Base-by-base conservation (phyloP, 192 early-diverging fungal genomes). In the Entophlyctis luteolus region DNA sequence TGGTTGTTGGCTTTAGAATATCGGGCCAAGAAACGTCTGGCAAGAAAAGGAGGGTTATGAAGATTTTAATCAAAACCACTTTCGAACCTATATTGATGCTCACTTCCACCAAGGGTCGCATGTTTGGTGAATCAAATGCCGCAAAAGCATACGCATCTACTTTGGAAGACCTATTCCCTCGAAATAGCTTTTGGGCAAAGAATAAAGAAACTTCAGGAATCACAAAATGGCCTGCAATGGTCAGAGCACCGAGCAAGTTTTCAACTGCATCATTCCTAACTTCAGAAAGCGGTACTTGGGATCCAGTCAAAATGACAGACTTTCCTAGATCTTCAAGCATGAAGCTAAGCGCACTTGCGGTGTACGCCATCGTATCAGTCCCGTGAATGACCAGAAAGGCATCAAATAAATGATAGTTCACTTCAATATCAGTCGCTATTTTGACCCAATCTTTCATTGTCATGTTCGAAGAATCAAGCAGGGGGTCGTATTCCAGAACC, bases 311-410 rank as follows among this genome's bases (percentile, higher is more conserved):
- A 67, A 99, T 97, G 31, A 99, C 94, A 18, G 95, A 90, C 72
- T 99, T 99, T 79, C 96, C 97, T 33, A 99, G 80, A 65, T 94
- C 89, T 71, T 99, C 95, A 37, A 99, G 79, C 88, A 99, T 90
- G 73, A 99, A 99, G 62, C 90, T 92, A 49, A 99, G 82, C 0
- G 84, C 82, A 29, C 67, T 71, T 16, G 82, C 77, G 14, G 79
- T 78, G 67, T 82, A 81, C 0, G 77, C 75, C 75, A 78, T 81
- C 1, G 77, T 77, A 60, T 79, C 77, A 3, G 74, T 76, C 8
- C 72, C 86, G 67, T 99, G 97, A 27, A 99, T 77, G 25, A 99
- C 90, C 59, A 99, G 89, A 70, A 99, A 99, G 0, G 95, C 91
- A 65, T 99, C 97, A 62, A 87, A 98, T 10, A 87, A 76, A 67